Base-by-base conservation (phyloP, 495 filamentous ascomycete species). In the Apiosordaria backusii region DNA sequence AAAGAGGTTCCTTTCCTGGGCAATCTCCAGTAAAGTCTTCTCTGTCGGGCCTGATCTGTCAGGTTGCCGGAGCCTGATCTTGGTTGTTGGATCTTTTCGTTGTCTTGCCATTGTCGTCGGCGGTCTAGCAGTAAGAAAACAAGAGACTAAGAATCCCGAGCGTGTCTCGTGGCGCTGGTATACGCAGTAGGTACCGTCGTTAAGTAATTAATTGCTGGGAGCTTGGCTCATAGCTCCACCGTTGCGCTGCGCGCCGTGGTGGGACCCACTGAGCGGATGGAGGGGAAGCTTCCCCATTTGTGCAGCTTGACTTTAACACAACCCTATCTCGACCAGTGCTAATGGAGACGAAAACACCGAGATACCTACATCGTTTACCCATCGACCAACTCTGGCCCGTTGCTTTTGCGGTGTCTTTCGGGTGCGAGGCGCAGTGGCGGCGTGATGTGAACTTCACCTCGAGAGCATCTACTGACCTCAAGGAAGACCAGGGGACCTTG, bases 21-120 rank as follows among this genome's bases (percentile, higher is more conserved):
- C 89, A 19, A 91, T 61, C 57, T 90, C 80, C 18, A 90, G 79
- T 27, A 92, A 79, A 0, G 89, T 91, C 66, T 85, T 79, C 60
- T 83, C 77, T 55, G 77, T 82, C 23, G 82, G 83, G 4, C 70
- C 79, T 25, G 77, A 80, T 61, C 86, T 81, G 71, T 90, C 85
- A 29, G 88, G 87, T 16, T 88, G 83, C 50, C 73, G 72, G 29
- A 90, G 83, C 61, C 84, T 83, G 74, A 90, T 78, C 57, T 83
- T 76, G 45, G 75, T 74, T 53, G 72, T 77, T 24, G 78, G 76
- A 61, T 84, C 77, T 73, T 75, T 81, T 62, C 78, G 78, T 67
- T 77, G 81, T 64, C 75, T 75, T 22, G 80, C 81, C 81, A 82
- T 83, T 54, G 50, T 61, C 40, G 4, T 22, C 24, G 66, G 13